These are phyloP conservation scores for Botrytis byssoidea DNA, from an alignment of 2,329 filamentous ascomycete genomes.

Conservation along the genomic window DNA sequence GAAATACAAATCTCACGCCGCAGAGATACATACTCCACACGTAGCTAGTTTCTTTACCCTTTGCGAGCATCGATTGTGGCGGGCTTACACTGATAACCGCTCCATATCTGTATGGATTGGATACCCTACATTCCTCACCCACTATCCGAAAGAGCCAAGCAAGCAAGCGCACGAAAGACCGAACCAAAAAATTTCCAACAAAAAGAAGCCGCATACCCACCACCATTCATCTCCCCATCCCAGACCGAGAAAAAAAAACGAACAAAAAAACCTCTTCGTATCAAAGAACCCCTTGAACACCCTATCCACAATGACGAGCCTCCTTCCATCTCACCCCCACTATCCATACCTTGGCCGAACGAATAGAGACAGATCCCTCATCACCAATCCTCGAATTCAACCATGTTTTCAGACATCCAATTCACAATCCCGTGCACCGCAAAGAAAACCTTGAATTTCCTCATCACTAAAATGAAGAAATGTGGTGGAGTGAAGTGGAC, in stretches of 20 bases:
- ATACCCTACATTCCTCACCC: background rate
- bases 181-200: background rate
- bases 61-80: background rate
- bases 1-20: background rate
- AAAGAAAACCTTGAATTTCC: background rate
- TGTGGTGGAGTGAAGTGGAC: background rate
- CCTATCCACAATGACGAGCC: background rate
- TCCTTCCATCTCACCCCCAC: background rate
- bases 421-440: background rate
- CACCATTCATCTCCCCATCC: background rate
- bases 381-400: background rate
- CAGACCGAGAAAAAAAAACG: background rate
- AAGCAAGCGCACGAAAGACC: background rate
- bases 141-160: background rate
- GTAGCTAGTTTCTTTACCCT: background rate
- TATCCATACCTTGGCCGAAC: background rate
- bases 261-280: background rate
- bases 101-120: background rate
- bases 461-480: background rate
- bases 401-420: background rate
- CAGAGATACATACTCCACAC: background rate
- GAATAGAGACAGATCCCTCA: background rate
- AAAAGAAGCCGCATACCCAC: background rate
- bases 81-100: background rate
- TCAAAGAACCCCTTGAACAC: background rate